These are phyloP conservation scores for Phytopythium aichiense DNA, from an alignment of 352 stramenopile genomes.

Conservation along the genomic window DNA sequence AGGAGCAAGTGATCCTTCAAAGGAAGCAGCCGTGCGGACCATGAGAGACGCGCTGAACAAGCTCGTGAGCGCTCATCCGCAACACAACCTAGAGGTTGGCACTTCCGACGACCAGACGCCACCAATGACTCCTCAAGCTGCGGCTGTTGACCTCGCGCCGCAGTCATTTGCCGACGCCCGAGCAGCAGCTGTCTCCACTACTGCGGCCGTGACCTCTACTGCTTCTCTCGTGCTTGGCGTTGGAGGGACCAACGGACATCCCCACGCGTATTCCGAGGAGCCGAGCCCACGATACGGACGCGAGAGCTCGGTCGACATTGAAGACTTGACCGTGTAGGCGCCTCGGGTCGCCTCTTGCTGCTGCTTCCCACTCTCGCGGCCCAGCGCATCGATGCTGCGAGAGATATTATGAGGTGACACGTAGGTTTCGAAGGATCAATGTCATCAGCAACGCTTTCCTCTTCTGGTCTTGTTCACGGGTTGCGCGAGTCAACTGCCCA, in stretches of 20 bases:
- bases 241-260: background rate
- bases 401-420: conserved; percentile 4
- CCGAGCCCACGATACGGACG: conserved; percentile 10
- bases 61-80: conserved; percentile 64
- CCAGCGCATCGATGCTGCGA: background rate
- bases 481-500: background rate
- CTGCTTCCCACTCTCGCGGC: background rate
- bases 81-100: conserved; percentile 73
- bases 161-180: background rate
- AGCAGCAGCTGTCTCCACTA: background rate
- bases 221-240: background rate
- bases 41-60: conserved; percentile 78
- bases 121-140: background rate
- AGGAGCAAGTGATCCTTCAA: conserved; percentile 48
- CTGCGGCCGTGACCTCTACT: background rate
- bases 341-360: background rate
- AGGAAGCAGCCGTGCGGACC: conserved; percentile 50
- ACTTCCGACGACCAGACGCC: conserved; percentile 5
- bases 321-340: conserved; percentile 23
- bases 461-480: background rate
- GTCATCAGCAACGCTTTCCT: background rate
- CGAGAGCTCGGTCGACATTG: conserved; percentile 19
- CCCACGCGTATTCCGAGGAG: background rate
- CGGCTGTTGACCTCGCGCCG: background rate
- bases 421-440: background rate